Evolutionary conservation across 2,329 filamentous ascomycete genomes (phyloP), one percentile per base, ranked within the genome.

Genomic region (Talaromyces marneffei): DNA sequence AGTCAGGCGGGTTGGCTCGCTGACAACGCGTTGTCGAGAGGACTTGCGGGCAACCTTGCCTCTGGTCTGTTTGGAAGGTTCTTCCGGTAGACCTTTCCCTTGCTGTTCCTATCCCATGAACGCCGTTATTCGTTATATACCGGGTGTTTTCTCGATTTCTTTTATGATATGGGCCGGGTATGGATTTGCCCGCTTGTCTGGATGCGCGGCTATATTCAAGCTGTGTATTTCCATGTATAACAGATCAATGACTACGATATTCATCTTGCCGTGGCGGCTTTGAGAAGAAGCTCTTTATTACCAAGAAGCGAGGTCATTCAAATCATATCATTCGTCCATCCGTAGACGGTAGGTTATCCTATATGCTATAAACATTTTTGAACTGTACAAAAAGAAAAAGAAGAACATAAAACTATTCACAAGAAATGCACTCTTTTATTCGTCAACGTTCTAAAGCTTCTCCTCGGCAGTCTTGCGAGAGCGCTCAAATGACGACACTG

Each of bases 1-100:
- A 79, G 79, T 63, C 79, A 87, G 67, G 85, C 85, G 10, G 84
- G 82, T 39, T 83, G 77, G 55, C 81, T 83, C 64, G 83, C 84
- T 6, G 83, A 80, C 48, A 79, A 78, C 42, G 83, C 83, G 4
- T 74, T 86, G 58, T 77, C 79, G 7, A 82, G 83, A 48, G 79
- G 81, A 2, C 74, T 85, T 60, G 81, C 82, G 60, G 79, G 79
- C 66, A 84, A 80, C 66, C 66, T 85, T 64, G 82, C 82, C 8
- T 78, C 81, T 40, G 81, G 81, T 27, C 74, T 85, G 75, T 74
- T 85, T 64, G 81, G 81, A 67, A 79, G 80, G 65, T 71, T 83
- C 63, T 85, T 85, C 71, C 78, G 79, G 66, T 78, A 71, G 69
- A 65, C 7, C 10, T 48, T 16, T 29, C 46, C 25, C 33, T 52